Evolutionary conservation across 805 yeast species (phyloP), one percentile per base, ranked within the genome.

Genomic region (Candida broadrunensis): DNA sequence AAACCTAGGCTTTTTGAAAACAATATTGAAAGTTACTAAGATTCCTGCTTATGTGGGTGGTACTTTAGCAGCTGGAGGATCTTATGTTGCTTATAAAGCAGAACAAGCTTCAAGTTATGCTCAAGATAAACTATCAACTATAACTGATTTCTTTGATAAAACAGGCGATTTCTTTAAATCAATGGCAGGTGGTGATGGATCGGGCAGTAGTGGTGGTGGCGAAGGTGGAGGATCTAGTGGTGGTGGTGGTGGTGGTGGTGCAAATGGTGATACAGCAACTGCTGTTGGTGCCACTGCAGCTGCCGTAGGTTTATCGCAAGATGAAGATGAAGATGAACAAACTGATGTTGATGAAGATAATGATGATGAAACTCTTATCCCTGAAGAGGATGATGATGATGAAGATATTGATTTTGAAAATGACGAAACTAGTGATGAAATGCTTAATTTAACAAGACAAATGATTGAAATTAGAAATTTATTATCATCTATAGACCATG

Each of bases 401-500:
- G 77, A 71, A 1, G 73, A 71, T 11, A 72, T 71, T 7, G 73
- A 67, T 26, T 55, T 61, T 26, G 67, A 60, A 15, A 73, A 74
- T 17, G 84, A 80, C 40, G 71, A 70, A 35, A 77, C 88, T 2
- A 81, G 82, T 46, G 85, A 82, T 49, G 91, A 88, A 40, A 93
- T 93, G 84, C 69, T 93, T 60, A 84, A 85, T 48, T 65, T 93
- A 47, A 95, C 99, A 6, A 80, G 89, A 50, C 96, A 89, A 61
- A 93, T 93, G 99, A 95, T 93, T 53, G 99, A 95, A 61, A 90
- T 93, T 42, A 73, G 98, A 56, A 77, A 83, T 38, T 77, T 93
- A 23, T 69, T 93, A 38, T 77, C 84, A 43, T 81, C 78, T 45
- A 80, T 93, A 14, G 93, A 88, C 52, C 81, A 83, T 42, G 88